Evolutionary conservation across 306 rosid genomes (phyloP), one percentile per base, ranked within the genome.

Genomic region (Quercus variabilis): DNA sequence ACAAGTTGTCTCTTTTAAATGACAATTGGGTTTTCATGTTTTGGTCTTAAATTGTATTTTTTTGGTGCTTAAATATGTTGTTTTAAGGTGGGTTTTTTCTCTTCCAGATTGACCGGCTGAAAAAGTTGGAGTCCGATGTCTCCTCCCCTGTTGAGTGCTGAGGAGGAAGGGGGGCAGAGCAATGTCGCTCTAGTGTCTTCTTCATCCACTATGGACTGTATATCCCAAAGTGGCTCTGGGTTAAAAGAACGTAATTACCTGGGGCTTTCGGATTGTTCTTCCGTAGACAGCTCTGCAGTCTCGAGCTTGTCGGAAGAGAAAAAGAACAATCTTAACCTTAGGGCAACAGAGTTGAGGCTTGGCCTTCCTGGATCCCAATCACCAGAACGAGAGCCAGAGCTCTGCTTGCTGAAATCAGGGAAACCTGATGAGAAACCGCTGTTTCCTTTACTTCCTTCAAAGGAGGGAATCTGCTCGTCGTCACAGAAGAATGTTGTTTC

Each of bases 361-460:
- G 98, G 98, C 57, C 97, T 95, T 83, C 99, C 99, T 46, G 97
- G 96, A 86, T 95, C 94, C 74, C 94, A 86, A 55, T 93, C 99
- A 3, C 97, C 97, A 1, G 97, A 87, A 69, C 81, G 95, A 72
- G 90, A 87, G 38, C 70, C 76, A 0, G 96, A 87, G 58, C 80
- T 71, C 76, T 88, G 78, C 83, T 71, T 83, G 79, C 68, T 65
- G 20, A 82, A 83, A 84, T 52, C 92, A 3, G 74, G 86, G 21
- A 84, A 90, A 76, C 90, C 84, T 31, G 97, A 91, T 58, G 97
- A 95, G 87, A 95, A 93, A 82, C 94, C 89, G 1, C 75, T 93
- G 68, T 93, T 95, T 86, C 98, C 92, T 10, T 82, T 95, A 81
- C 90, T 93, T 87, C 99, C 98, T 46, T 81, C 91, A 4, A 92